Evolutionary conservation across 257 asterid species (phyloP).

Genomic region (Rehmannia glutinosa): DNA sequence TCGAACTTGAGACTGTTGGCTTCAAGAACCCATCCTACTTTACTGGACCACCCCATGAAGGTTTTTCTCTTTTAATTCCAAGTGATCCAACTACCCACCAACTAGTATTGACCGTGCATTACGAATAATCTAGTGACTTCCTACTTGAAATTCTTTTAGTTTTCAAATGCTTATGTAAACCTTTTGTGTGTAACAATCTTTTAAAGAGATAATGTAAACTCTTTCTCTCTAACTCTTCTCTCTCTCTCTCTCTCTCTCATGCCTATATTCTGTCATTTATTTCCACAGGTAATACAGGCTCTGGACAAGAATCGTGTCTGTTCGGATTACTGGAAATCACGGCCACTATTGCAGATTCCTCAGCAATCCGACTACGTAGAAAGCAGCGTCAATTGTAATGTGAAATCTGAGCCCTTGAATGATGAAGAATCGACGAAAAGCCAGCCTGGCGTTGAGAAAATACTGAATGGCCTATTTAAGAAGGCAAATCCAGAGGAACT

Average conservation of each 20-base stretch:
- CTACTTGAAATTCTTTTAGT: too few species aligned
- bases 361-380: slow-evolving; percentile 31
- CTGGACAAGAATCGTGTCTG: slow-evolving; percentile 67
- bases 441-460: slow-evolving; percentile 30
- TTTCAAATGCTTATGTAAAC: background rate
- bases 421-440: slow-evolving; percentile 30
- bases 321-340: slow-evolving; percentile 75
- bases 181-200: too few species aligned
- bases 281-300: slow-evolving; percentile 68
- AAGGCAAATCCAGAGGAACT: slow-evolving; percentile 76
- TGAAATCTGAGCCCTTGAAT: slow-evolving; percentile 40
- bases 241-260: slow-evolving; percentile 16
- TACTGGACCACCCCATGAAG: too few species aligned
- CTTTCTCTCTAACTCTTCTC: background rate
- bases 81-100: too few species aligned
- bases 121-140: too few species aligned
- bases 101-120: too few species aligned
- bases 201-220: background rate
- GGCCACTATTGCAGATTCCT: slow-evolving; percentile 81
- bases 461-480: slow-evolving; percentile 51
- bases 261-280: background rate
- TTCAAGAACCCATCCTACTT: too few species aligned
- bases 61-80: too few species aligned
- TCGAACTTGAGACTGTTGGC: too few species aligned
- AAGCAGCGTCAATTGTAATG: slow-evolving; percentile 15